Evolutionary conservation across 306 rosid species (phyloP).

Genomic region (Begonia loranthoides): DNA sequence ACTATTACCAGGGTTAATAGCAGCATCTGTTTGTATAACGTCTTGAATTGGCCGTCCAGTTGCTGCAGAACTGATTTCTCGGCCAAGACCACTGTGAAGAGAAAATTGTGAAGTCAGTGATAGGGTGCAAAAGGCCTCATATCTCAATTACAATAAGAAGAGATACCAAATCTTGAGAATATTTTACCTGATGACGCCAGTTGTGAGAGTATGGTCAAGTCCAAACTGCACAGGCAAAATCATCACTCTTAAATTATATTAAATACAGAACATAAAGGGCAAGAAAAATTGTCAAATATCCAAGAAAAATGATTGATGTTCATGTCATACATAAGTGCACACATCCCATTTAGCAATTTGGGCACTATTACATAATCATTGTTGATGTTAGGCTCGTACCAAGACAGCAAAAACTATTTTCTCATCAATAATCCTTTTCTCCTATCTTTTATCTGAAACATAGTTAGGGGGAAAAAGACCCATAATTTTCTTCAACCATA

Average conservation of each 20-base stretch:
- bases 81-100: conserved; percentile 67
- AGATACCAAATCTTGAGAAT: conserved; percentile 7
- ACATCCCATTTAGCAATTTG: too few relatives aligned
- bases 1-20: conserved; percentile 97
- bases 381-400: too few relatives aligned
- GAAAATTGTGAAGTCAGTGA: background rate
- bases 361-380: too few relatives aligned
- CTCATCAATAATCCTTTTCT: too few relatives aligned
- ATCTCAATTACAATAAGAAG: conserved; percentile 4
- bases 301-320: too few relatives aligned
- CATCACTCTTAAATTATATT: background rate
- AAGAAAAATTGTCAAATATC: too few relatives aligned
- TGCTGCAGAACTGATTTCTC: conserved; percentile 99
- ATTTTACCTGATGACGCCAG: conserved; percentile 84
- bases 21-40: conserved; percentile 99
- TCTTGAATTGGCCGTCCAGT: conserved; percentile 99
- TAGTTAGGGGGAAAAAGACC: too few relatives aligned
- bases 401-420: too few relatives aligned
- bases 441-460: too few relatives aligned
- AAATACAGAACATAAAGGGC: too few relatives aligned
- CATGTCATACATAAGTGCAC: too few relatives aligned
- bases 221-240: conserved; percentile 65
- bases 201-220: conserved; percentile 93
- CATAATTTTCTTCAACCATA: too few relatives aligned
- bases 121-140: background rate